phyloP scores from a whole-genome alignment of 495 filamentous ascomycete genomes.

The Venustampulla echinocandica region DNA sequence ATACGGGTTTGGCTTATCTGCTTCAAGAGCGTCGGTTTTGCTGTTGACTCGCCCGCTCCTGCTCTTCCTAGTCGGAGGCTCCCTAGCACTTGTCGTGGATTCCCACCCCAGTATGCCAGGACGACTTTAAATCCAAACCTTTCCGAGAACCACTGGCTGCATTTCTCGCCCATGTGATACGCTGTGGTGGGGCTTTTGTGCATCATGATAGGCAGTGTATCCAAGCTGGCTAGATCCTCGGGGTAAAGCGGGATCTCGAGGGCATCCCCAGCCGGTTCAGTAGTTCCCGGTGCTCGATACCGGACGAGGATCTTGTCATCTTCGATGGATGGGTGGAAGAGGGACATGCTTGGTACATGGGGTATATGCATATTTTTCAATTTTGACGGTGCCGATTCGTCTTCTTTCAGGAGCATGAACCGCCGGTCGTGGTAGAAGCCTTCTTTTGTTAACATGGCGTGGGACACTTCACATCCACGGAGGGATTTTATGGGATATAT shows the following conservation, averaged over 20 bases:
- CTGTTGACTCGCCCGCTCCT: slow-evolving; percentile 7
- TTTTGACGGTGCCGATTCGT: slow-evolving; percentile 22
- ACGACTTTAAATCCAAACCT: slow-evolving; percentile 60
- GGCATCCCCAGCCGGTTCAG: slow-evolving; percentile 16
- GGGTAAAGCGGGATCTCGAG: slow-evolving; percentile 56
- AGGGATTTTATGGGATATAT: slow-evolving; percentile 87
- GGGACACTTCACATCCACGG: slow-evolving; percentile 48
- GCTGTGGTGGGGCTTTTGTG: slow-evolving; percentile 53
- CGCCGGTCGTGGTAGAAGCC: slow-evolving; percentile 69
- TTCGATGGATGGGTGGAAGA: slow-evolving; percentile 55
- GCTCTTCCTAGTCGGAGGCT: slow-evolving; percentile 27
- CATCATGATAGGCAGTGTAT: slow-evolving; percentile 48
- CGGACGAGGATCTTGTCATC: slow-evolving; percentile 45
- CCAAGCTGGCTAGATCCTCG: slow-evolving; percentile 34
- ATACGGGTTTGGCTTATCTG: slow-evolving; percentile 8
- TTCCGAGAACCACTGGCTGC: slow-evolving; percentile 65
- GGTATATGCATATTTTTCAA: slow-evolving; percentile 61
- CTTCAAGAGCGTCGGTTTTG: slow-evolving; percentile 5
- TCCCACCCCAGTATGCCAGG: slow-evolving; percentile 60
- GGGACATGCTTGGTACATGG: slow-evolving; percentile 52
- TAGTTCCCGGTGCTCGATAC: slow-evolving; percentile 33
- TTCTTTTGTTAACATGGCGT: slow-evolving; percentile 49
- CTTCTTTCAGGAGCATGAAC: slow-evolving; percentile 62
- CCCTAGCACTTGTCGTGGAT: slow-evolving; percentile 56
- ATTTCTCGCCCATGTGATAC: slow-evolving; percentile 57